Conservation (phyloP, 2,329 filamentous ascomycete species). For the Calonectria pseudoreteaudii region DNA sequence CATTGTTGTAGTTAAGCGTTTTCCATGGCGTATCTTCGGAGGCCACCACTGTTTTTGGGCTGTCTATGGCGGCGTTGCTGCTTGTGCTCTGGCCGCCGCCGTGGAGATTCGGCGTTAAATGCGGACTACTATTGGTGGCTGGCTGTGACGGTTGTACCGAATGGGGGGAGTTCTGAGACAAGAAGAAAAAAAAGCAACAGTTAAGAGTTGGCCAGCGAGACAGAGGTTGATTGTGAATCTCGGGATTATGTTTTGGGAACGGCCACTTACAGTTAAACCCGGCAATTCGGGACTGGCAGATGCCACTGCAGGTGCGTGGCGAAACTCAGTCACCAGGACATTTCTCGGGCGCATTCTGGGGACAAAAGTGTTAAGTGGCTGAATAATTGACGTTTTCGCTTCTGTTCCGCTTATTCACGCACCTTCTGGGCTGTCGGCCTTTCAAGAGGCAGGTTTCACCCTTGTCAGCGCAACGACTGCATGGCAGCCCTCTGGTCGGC, state of each 20-base stretch:
- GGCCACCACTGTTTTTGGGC: not conserved
- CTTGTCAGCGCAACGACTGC: conserved; percentile 10
- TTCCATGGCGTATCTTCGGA: conserved; percentile 5
- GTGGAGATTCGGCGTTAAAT: not conserved
- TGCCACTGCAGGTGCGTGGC: not conserved
- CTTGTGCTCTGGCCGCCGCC: not conserved
- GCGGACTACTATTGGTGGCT: not conserved
- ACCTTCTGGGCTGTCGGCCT: conserved; percentile 15
- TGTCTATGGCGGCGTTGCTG: not conserved
- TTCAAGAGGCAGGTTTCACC: conserved; percentile 7
- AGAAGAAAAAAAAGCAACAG: not conserved
- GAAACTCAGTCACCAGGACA: not conserved
- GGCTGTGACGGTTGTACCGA: not conserved
- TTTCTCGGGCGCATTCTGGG: not conserved
- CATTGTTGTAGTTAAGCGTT: conserved; percentile 11
- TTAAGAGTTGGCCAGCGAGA: not conserved
- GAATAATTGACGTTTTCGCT: not conserved
- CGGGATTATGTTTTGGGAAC: not conserved
- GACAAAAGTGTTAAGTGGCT: not conserved
- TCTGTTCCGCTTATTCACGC: not conserved
- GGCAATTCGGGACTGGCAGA: not conserved
- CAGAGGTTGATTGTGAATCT: not conserved
- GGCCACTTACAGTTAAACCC: not conserved
- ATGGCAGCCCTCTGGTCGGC: conserved; percentile 5
- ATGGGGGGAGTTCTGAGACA: not conserved